phyloP scores from a whole-genome alignment of 345 rosid genomes.

The Eucalyptus polybractea region DNA sequence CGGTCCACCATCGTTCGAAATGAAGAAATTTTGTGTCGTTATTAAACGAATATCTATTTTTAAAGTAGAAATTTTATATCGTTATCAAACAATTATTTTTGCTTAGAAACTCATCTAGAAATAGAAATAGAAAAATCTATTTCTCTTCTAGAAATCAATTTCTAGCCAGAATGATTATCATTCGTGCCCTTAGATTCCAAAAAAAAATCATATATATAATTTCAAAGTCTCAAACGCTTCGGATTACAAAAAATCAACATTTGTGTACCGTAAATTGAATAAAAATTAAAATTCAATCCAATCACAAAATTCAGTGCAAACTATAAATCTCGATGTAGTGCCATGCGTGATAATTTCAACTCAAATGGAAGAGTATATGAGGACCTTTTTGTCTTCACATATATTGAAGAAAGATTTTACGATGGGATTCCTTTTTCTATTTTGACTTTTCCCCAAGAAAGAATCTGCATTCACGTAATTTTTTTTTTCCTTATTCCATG shows the following conservation, averaged over 20 bases:
- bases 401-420: not conserved
- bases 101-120: too few species aligned
- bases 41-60: too few species aligned
- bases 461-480: not conserved
- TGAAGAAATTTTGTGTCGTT: too few species aligned
- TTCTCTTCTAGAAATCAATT: too few species aligned
- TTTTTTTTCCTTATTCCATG: not conserved
- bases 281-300: not conserved
- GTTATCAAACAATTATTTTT: too few species aligned
- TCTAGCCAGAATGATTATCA: too few species aligned
- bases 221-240: too few species aligned
- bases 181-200: not conserved
- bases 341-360: not conserved
- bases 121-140: too few species aligned
- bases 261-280: not conserved
- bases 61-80: too few species aligned
- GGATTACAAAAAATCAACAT: too few species aligned
- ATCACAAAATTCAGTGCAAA: not conserved
- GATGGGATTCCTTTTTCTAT: not conserved
- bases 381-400: not conserved
- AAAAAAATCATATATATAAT: too few species aligned
- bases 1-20: too few species aligned
- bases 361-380: not conserved
- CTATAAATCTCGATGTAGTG: not conserved
- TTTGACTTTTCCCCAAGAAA: not conserved